A percentile compares a stretch with the other conserved stretches of the same genome.
These are phyloP conservation scores for Parachlorella kessleri DNA, from an alignment of 139 green algal species.

Conservation along the genomic window DNA sequence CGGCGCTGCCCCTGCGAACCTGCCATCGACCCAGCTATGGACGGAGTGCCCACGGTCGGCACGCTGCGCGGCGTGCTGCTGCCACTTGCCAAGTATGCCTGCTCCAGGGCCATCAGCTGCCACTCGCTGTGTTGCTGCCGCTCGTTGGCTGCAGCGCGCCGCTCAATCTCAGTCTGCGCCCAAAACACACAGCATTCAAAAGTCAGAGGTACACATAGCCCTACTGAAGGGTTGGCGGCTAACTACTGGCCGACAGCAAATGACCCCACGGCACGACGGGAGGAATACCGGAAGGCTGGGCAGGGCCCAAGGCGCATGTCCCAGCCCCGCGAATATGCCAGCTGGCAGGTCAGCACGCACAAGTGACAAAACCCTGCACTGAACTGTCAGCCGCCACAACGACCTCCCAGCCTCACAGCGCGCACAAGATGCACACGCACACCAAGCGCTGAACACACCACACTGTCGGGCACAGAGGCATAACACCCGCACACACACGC, in stretches of 20 bases:
- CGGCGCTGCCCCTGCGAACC: too few species aligned
- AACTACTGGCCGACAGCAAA: too few species aligned
- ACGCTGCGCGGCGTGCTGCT: neutral
- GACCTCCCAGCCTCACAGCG: too few species aligned
- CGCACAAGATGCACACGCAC: neutral
- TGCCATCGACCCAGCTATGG: neutral
- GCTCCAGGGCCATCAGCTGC: too few species aligned
- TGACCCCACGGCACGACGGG: too few species aligned
- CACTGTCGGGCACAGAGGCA: too few species aligned
- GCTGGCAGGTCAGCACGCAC: neutral
- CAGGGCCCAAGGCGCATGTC: neutral
- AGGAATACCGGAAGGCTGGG: neutral
- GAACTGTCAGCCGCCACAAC: neutral
- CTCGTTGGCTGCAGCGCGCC: neutral
- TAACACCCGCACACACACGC: too few species aligned
- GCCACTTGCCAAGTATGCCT: neutral
- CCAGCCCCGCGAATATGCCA: neutral
- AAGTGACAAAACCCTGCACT: neutral
- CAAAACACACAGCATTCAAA: neutral
- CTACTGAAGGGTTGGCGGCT: too few species aligned
- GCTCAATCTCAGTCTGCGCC: slow-evolving; percentile 5
- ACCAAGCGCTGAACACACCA: neutral
- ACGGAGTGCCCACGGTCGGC: neutral
- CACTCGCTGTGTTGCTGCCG: neutral
- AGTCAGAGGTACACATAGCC: too few species aligned